Conservation (phyloP, 2,329 filamentous ascomycete genomes). For the Cercospora sp. region DNA sequence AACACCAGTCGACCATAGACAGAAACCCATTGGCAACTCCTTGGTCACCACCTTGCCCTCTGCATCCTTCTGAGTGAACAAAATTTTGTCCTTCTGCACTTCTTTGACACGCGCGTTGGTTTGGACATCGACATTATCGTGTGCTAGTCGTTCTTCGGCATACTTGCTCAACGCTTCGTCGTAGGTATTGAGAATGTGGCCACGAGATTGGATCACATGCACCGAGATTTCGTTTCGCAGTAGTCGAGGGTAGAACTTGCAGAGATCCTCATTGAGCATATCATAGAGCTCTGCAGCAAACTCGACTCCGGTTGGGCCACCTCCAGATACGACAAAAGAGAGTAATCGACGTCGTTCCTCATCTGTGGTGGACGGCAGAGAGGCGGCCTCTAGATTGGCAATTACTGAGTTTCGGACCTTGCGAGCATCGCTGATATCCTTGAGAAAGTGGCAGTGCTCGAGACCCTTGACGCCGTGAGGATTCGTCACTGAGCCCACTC, state of each 20-base stretch:
- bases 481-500: constrained; percentile 89
- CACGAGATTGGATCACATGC: constrained; percentile 90
- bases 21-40: constrained; percentile 93
- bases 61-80: constrained; percentile 80
- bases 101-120: constrained; percentile 94
- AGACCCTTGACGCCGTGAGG: constrained; percentile 93
- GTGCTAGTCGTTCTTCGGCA: constrained; percentile 84
- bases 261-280: constrained; percentile 91
- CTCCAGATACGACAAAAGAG: constrained; percentile 94
- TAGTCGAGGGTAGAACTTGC: constrained; percentile 78
- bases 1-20: constrained; percentile 96
- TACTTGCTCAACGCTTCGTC: constrained; percentile 92
- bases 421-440: constrained; percentile 90
- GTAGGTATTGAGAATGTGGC: constrained; percentile 96
- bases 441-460: constrained; percentile 91
- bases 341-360: constrained; percentile 82
- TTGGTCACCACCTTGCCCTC: constrained; percentile 77
- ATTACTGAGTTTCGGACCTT: constrained; percentile 85
- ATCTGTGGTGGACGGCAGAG: constrained; percentile 87
- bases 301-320: constrained; percentile 93
- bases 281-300: constrained; percentile 97
- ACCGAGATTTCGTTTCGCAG: constrained; percentile 97
- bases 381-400: constrained; percentile 84
- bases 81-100: constrained; percentile 76
- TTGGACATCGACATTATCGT: constrained; percentile 86